Conservation (phyloP, 768 basidiomycete species). For the Boletus tomentosulus region DNA sequence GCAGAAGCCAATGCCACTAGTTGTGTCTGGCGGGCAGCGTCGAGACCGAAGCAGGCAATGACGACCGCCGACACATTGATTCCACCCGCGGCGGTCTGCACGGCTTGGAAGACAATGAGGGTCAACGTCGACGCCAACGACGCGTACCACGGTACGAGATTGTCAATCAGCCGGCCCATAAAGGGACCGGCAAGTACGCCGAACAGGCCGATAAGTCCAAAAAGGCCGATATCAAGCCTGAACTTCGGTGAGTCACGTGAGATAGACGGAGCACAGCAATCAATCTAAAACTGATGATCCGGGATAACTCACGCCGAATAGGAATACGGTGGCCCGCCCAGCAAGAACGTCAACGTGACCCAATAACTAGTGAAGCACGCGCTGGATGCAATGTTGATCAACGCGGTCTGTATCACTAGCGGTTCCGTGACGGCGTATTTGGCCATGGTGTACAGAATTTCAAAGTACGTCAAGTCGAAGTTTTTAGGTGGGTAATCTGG, state of each 20-base stretch:
- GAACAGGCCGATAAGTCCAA: conserved; percentile 69
- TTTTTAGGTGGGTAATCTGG: conserved; percentile 86
- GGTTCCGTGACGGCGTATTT: conserved; percentile 77
- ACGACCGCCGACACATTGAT: conserved; percentile 68
- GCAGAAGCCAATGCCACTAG: conserved; percentile 64
- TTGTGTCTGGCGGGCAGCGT: conserved; percentile 67
- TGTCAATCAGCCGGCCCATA: conserved; percentile 65
- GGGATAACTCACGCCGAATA: conserved; percentile 58
- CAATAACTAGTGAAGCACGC: conserved; percentile 62
- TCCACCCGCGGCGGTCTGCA: conserved; percentile 69
- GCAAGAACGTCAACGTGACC: conserved; percentile 79
- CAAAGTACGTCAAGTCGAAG: conserved; percentile 54
- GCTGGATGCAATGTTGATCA: conserved; percentile 56
- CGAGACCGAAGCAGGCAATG: conserved; percentile 66
- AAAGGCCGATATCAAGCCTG: conserved; percentile 61
- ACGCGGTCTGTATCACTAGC: conserved; percentile 60
- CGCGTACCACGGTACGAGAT: conserved; percentile 73
- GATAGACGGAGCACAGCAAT: not conserved
- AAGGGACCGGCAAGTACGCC: conserved; percentile 69
- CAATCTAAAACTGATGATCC: not conserved
- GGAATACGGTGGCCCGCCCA: conserved; percentile 70
- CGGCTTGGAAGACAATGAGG: conserved; percentile 49
- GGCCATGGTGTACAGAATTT: conserved; percentile 73
- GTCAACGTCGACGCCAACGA: conserved; percentile 51
- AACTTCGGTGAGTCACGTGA: not conserved